Evolutionary conservation across 345 rosid species (phyloP).

Genomic region (Raphanus sativus): DNA sequence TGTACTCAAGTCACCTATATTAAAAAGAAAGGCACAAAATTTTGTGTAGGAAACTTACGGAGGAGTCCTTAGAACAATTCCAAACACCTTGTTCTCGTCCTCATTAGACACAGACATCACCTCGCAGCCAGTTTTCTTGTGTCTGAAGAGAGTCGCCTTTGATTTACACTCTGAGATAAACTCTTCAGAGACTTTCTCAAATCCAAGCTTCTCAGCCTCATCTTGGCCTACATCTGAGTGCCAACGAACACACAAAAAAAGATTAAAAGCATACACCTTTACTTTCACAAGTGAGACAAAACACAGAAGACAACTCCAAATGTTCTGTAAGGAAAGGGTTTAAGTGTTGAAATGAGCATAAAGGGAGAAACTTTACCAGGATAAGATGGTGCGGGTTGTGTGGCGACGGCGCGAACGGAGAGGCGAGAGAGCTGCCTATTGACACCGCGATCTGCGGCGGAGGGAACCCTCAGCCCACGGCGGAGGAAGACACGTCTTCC

Average conservation of each 20-base stretch:
- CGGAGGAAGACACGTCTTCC: slow-evolving; percentile 48
- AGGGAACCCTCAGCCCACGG: slow-evolving; percentile 39
- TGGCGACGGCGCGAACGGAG: slow-evolving; percentile 64
- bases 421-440: slow-evolving; percentile 52
- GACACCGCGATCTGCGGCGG: slow-evolving; percentile 37
- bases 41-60: slow-evolving; percentile 53
- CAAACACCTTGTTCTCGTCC: slow-evolving; percentile 88
- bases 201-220: slow-evolving; percentile 77
- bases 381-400: slow-evolving; percentile 56
- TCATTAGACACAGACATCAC: slow-evolving; percentile 89
- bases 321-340: background rate
- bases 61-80: slow-evolving; percentile 84
- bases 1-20: background rate
- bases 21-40: background rate
- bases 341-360: background rate
- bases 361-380: slow-evolving; percentile 45
- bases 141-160: slow-evolving; percentile 72
- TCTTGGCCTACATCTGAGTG: slow-evolving; percentile 51
- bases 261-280: background rate
- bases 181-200: slow-evolving; percentile 80
- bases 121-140: slow-evolving; percentile 90
- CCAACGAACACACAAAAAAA: background rate
- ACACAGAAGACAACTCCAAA: background rate
- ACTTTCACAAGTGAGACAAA: slow-evolving; percentile 3
- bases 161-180: slow-evolving; percentile 93